These are phyloP conservation scores for Fusarium austroafricanum DNA, from an alignment of 2,329 filamentous ascomycete genomes.

Conservation along the genomic window DNA sequence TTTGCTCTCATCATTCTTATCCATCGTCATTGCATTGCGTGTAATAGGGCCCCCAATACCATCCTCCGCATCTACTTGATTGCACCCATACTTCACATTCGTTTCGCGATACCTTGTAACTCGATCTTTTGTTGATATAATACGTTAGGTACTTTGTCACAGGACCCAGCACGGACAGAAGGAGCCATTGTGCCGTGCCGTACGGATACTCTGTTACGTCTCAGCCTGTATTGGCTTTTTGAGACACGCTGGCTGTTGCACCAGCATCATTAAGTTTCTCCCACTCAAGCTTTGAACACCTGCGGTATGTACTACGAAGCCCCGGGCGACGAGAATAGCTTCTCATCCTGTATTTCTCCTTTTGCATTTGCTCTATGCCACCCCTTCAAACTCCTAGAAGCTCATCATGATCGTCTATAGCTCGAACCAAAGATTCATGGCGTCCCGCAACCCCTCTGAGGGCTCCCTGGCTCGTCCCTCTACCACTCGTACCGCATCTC, in stretches of 20 bases:
- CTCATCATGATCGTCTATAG: conserved; percentile 48
- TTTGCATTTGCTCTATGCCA: neutral
- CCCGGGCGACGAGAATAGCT: conserved; percentile 14
- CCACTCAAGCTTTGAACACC: conserved; percentile 20
- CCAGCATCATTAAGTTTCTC: conserved; percentile 34
- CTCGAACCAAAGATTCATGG: conserved; percentile 49
- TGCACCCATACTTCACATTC: conserved; percentile 16
- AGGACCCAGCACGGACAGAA: conserved; percentile 6
- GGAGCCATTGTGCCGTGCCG: neutral
- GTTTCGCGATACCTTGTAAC: conserved; percentile 1
- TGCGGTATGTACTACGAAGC: conserved; percentile 33
- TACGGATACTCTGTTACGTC: conserved; percentile 10
- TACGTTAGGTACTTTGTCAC: neutral
- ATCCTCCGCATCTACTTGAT: neutral
- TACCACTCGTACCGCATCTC: conserved; percentile 48
- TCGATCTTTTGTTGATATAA: neutral
- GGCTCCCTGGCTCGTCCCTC: conserved; percentile 48
- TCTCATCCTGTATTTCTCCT: neutral
- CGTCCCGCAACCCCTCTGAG: conserved; percentile 47
- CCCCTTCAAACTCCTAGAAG: conserved; percentile 10
- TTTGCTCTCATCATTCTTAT: conserved; percentile 34
- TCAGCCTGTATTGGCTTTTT: conserved; percentile 31
- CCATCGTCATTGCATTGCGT: conserved; percentile 21
- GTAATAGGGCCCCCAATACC: conserved; percentile 7
- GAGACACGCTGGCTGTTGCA: conserved; percentile 46